These are phyloP conservation scores for Antrodiella citrinella DNA, from an alignment of 768 basidiomycete species.

Conservation along the genomic window DNA sequence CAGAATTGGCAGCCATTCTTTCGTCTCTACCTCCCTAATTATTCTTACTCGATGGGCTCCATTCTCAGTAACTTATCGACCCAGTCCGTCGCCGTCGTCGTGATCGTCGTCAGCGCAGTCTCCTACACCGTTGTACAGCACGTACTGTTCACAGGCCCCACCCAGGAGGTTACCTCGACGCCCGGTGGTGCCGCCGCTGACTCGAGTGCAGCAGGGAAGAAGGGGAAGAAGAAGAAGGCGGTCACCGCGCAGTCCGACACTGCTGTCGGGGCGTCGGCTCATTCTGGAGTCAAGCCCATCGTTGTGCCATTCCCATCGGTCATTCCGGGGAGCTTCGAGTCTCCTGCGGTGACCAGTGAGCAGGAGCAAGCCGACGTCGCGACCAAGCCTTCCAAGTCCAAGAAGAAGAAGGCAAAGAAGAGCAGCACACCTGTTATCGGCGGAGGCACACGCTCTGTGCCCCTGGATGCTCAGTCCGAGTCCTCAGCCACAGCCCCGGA, in stretches of 20 bases:
- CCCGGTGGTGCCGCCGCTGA: neutral
- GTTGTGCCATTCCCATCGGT: slow-evolving; percentile 29
- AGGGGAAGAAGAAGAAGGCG: slow-evolving; percentile 18
- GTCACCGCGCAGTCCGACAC: slow-evolving; percentile 1
- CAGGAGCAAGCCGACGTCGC: slow-evolving; percentile 14
- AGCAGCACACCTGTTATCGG: slow-evolving; percentile 8
- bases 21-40: no score
- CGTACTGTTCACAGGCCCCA: neutral
- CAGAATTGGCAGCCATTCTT: no score
- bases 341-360: slow-evolving; percentile 4
- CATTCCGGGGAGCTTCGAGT: slow-evolving; percentile 41
- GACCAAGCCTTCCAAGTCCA: slow-evolving; percentile 29
- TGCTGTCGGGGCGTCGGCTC: slow-evolving; percentile 4
- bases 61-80: neutral
- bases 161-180: neutral
- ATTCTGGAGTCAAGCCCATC: slow-evolving; percentile 15
- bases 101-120: slow-evolving; percentile 1
- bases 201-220: slow-evolving; percentile 6
- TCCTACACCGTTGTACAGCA: neutral
- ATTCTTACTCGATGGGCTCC: no score
- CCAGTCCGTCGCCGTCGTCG: neutral
- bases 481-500: slow-evolving; percentile 23
- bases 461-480: slow-evolving; percentile 17
- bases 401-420: slow-evolving; percentile 31
- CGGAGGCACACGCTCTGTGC: slow-evolving; percentile 3